phyloP scores from a whole-genome alignment of 352 stramenopile genomes.

The Phytopythium montanum region DNA sequence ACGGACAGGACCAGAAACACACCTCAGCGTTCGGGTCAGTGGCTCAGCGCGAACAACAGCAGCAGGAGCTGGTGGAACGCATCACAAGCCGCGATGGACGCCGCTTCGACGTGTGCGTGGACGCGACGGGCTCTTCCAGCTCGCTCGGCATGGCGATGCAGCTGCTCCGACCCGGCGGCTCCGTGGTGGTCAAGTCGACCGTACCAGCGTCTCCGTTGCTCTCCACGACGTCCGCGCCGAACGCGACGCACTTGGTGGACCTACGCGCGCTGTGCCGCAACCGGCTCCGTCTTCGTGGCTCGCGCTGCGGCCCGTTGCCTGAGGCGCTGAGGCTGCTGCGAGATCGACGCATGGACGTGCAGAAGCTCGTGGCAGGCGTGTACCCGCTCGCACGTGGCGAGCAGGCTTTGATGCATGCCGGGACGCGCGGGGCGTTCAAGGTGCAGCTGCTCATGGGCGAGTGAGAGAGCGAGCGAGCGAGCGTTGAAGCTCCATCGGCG shows the following conservation, averaged over 20 bases:
- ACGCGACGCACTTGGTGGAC: conserved; percentile 26
- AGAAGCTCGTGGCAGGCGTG: conserved; percentile 62
- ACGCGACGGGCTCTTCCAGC: conserved; percentile 51
- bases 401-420: conserved; percentile 44
- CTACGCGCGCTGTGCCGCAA: conserved; percentile 30
- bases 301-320: conserved; percentile 60
- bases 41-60: conserved; percentile 15
- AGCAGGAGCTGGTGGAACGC: conserved; percentile 14
- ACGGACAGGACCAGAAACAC: neutral
- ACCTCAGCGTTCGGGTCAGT: neutral
- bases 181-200: conserved; percentile 53
- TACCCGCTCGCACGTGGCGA: conserved; percentile 52
- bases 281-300: conserved; percentile 49
- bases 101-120: conserved; percentile 61
- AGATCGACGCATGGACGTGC: conserved; percentile 44
- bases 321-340: conserved; percentile 51
- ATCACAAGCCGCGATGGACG: conserved; percentile 13
- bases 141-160: conserved; percentile 38
- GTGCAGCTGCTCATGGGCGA: conserved; percentile 50
- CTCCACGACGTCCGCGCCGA: conserved; percentile 16
- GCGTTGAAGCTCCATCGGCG: neutral
- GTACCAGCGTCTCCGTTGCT: neutral
- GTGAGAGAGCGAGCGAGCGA: neutral
- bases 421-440: conserved; percentile 47
- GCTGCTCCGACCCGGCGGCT: conserved; percentile 32